phyloP scores from a whole-genome alignment of 768 basidiomycete species.

The Mycena vitilis region DNA sequence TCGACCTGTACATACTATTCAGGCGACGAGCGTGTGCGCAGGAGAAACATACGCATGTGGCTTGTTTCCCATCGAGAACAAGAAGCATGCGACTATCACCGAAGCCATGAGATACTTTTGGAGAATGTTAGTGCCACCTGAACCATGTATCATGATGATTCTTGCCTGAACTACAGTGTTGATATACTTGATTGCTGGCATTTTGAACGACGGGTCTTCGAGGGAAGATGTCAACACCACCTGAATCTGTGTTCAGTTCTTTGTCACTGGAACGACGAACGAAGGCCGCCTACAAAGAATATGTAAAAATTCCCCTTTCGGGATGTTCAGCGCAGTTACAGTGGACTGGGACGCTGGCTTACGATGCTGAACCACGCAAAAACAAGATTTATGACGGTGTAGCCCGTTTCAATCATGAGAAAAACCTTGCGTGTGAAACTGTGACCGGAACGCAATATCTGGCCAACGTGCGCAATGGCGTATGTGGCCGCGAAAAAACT shows the following conservation, averaged over 20 bases:
- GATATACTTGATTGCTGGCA: constrained; percentile 74
- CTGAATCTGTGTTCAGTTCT: constrained; percentile 49
- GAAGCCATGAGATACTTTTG: constrained; percentile 84
- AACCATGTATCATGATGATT: background rate
- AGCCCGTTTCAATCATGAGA: constrained; percentile 84
- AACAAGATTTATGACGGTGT: constrained; percentile 87
- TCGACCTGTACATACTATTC: constrained; percentile 59
- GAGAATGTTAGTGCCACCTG: constrained; percentile 25
- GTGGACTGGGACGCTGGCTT: constrained; percentile 51
- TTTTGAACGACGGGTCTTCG: constrained; percentile 76
- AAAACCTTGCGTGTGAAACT: constrained; percentile 77
- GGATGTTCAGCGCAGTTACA: constrained; percentile 1
- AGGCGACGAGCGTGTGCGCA: background rate
- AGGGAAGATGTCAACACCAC: constrained; percentile 90
- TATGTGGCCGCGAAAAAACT: constrained; percentile 97
- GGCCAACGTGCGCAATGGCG: constrained; percentile 88
- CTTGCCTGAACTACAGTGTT: constrained; percentile 81
- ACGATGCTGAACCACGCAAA: constrained; percentile 93
- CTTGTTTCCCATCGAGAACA: constrained; percentile 96
- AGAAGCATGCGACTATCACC: constrained; percentile 88
- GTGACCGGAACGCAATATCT: constrained; percentile 85
- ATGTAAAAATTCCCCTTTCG: constrained; percentile 92
- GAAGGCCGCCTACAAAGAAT: constrained; percentile 78
- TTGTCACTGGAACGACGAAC: background rate
- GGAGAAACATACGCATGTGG: constrained; percentile 73